Conservation (phyloP, 257 asterid species). For the Solanum chaucha region DNA sequence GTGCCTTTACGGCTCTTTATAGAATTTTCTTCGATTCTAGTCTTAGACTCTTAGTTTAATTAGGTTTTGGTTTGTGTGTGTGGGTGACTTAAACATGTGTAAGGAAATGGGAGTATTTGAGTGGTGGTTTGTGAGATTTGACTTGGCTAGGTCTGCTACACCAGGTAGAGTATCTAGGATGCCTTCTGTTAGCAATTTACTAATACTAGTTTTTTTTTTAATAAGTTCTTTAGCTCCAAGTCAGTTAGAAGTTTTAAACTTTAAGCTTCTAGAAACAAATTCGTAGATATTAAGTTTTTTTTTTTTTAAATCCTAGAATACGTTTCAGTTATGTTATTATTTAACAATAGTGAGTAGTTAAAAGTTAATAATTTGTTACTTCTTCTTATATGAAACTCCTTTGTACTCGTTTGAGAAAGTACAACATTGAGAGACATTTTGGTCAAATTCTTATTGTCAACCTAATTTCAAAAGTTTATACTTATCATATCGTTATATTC, state of each 20-base stretch:
- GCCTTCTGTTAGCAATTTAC: neutral
- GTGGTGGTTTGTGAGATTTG: neutral
- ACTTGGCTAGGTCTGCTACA: neutral
- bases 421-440: neutral
- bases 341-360: neutral
- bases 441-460: neutral
- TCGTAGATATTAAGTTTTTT: neutral
- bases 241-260: neutral
- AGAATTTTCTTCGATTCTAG: neutral
- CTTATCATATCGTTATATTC: neutral
- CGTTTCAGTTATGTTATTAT: neutral
- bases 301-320: neutral
- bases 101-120: neutral
- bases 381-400: neutral
- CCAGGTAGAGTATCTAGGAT: neutral
- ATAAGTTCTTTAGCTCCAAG: neutral
- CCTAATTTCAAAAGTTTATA: neutral
- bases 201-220: neutral
- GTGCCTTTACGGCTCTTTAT: neutral
- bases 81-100: neutral
- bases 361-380: neutral
- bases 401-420: neutral
- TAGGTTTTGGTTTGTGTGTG: neutral
- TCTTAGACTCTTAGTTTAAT: neutral
- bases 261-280: neutral